A percentile compares a stretch with the other conserved stretches of the same genome.
phyloP scores from a whole-genome alignment of 441 rosid species.

The Populus hybrid region DNA sequence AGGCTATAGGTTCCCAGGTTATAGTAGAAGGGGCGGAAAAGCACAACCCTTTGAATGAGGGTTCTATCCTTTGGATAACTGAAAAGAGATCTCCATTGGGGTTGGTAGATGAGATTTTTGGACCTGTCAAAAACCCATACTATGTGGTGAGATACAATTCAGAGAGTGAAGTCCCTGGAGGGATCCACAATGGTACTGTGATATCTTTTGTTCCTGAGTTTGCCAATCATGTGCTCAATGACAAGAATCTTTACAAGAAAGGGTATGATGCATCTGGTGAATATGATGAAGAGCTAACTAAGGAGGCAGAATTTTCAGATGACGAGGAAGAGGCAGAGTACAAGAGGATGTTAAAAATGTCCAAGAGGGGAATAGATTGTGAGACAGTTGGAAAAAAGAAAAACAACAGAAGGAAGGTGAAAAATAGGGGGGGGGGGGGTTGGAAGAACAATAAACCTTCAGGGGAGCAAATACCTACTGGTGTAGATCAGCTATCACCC shows the following conservation, averaged over 20 bases:
- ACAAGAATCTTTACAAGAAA: constrained; percentile 74
- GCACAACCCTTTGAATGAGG: constrained; percentile 86
- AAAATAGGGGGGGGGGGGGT: constrained; percentile 40
- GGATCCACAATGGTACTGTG: constrained; percentile 51
- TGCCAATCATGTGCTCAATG: constrained; percentile 65
- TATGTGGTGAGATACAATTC: constrained; percentile 90
- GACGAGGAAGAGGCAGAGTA: constrained; percentile 92
- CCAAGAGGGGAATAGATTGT: constrained; percentile 59
- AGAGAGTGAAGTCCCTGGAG: constrained; percentile 74
- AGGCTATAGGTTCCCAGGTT: constrained; percentile 72
- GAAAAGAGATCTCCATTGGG: constrained; percentile 67
- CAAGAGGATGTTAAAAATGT: constrained; percentile 60
- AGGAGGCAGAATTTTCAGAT: constrained; percentile 90
- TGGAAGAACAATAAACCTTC: constrained; percentile 38
- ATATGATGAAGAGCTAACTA: constrained; percentile 81
- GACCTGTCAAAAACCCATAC: constrained; percentile 87
- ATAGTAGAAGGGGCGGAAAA: constrained; percentile 80
- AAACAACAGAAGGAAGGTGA: constrained; percentile 47
- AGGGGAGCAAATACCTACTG: constrained; percentile 28
- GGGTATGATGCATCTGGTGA: constrained; percentile 98
- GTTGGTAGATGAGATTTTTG: constrained; percentile 85
- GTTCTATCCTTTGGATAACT: constrained; percentile 88
- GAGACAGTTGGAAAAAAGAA: constrained; percentile 40
- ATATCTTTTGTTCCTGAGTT: constrained; percentile 83
- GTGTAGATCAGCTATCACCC: constrained; percentile 15